Evolutionary conservation across 495 filamentous ascomycete species (phyloP).

Genomic region (Aspergillus steynii): DNA sequence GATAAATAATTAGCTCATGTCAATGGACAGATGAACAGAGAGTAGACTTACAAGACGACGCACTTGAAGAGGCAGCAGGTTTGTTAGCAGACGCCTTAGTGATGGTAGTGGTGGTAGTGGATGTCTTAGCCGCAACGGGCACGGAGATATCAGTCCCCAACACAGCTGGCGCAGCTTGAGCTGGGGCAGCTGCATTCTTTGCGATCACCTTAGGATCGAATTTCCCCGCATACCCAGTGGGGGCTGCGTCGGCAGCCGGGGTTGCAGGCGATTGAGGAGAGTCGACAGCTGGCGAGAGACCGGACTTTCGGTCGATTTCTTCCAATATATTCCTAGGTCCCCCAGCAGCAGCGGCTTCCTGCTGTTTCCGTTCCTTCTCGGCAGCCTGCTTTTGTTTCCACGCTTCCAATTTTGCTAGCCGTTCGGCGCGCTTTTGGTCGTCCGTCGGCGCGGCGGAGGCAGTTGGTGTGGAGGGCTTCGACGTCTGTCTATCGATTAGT

Average conservation of each 20-base stretch:
- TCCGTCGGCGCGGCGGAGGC: constrained; percentile 61
- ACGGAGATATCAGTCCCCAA: constrained; percentile 64
- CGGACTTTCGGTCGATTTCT: constrained; percentile 73
- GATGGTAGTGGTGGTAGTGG: constrained; percentile 42
- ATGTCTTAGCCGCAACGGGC: constrained; percentile 55
- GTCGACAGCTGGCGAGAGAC: constrained; percentile 49
- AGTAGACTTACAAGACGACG: constrained; percentile 37
- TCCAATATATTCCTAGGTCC: constrained; percentile 68
- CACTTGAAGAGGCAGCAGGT: constrained; percentile 47
- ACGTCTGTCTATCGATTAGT: constrained; percentile 28
- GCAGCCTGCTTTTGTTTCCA: constrained; percentile 90
- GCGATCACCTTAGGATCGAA: constrained; percentile 88
- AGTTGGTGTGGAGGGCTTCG: constrained; percentile 50
- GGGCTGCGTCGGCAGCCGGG: constrained; percentile 38
- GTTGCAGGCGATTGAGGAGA: constrained; percentile 60
- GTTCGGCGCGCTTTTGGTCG: constrained; percentile 81
- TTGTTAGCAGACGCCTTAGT: constrained; percentile 55
- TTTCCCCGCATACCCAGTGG: constrained; percentile 69
- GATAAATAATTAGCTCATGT: constrained; percentile 15
- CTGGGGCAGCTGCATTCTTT: constrained; percentile 59
- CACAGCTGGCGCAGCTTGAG: constrained; percentile 43
- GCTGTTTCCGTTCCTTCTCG: constrained; percentile 74
- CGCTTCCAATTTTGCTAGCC: constrained; percentile 80
- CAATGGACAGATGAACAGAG: constrained; percentile 6
- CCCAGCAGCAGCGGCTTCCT: constrained; percentile 59